Evolutionary conservation across 2,329 filamentous ascomycete species (phyloP), one percentile per base, ranked within the genome.

Genomic region (Triangularia setosa): DNA sequence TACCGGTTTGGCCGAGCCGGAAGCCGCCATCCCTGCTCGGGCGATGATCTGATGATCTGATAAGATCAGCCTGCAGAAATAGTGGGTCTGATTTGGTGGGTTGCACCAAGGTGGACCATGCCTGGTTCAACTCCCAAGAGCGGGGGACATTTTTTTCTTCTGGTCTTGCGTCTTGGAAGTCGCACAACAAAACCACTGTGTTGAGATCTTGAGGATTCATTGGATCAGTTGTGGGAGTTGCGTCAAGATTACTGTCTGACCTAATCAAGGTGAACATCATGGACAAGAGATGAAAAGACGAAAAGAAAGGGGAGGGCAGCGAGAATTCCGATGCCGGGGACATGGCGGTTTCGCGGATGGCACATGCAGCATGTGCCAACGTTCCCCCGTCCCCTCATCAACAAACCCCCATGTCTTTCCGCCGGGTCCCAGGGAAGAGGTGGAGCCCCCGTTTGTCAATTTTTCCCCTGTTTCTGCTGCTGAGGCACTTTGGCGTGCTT

Each of bases 1-100:
- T 40, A 28, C 57, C 58, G 60, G 60, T 58, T 11, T 58, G 44
- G 48, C 48, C 30, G 52, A 48, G 3, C 14, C 12, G 4, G 27
- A 25, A 48, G 35, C 30, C 53, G 16, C 3, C 14, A 60, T 52
- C 56, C 61, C 30, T 60, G 60, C 28, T 25, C 25, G 7, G 21
- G 25, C 56, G 62, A 68, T 66, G 33, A 69, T 69, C 64, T 65
- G 68, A 69, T 69, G 65, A 71, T 71, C 70, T 69, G 70, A 71
- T 71, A 71, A 71, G 70, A 71, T 70, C 65, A 59, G 64, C 62
- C 52, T 69, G 68, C 69, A 69, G 61, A 48, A 48, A 48, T 2
- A 18, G n/a, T 48, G 40, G 40, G 40, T 48, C 40, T 9, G 16
- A 4, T 23, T 1, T n/a, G 12, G 33, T n/a, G 33, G 33, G 33